A percentile compares a stretch with the other conserved stretches of the same genome.
Conservation (phyloP, 768 basidiomycete species). For the Mycena alexandri region DNA sequence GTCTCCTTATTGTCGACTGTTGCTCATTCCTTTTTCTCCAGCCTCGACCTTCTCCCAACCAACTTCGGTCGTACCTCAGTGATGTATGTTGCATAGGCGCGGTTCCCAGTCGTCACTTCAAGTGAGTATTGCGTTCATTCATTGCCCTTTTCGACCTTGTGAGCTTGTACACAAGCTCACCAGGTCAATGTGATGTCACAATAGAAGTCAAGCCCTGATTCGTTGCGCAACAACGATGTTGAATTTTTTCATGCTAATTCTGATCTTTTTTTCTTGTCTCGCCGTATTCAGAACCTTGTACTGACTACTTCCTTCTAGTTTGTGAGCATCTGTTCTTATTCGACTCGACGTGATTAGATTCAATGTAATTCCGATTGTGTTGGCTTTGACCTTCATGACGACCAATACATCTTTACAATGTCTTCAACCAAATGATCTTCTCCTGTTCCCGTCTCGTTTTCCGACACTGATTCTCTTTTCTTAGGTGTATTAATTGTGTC, state of each 20-base stretch:
- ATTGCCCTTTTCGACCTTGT: too few relatives aligned
- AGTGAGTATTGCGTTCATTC: conserved; percentile 46
- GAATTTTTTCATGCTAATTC: conserved; percentile 94
- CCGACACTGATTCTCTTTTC: conserved; percentile 21
- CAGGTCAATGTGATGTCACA: conserved; percentile 65
- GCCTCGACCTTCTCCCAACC: conserved; percentile 10
- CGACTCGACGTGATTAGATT: conserved; percentile 42
- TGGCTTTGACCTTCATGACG: conserved; percentile 38
- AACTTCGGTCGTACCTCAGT: too few relatives aligned
- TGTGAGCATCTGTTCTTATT: conserved; percentile 27
- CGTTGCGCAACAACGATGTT: conserved; percentile 70
- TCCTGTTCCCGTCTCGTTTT: conserved; percentile 10
- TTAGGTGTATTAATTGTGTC: neutral
- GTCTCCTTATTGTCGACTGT: conserved; percentile 25
- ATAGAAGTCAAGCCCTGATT: conserved; percentile 97
- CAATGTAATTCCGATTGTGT: conserved; percentile 39
- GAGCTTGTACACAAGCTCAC: too few relatives aligned
- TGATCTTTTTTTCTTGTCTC: conserved; percentile 54
- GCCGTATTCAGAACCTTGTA: conserved; percentile 19
- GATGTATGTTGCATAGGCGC: too few relatives aligned
- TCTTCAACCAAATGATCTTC: conserved; percentile 56
- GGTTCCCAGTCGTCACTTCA: conserved; percentile 17
- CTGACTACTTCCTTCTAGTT: conserved; percentile 36
- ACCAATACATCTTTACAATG: conserved; percentile 42
- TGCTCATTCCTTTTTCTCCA: conserved; percentile 31